Evolutionary conservation across 2,329 filamentous ascomycete genomes (phyloP), one percentile per base, ranked within the genome.

Genomic region (Ciborinia camelliae): DNA sequence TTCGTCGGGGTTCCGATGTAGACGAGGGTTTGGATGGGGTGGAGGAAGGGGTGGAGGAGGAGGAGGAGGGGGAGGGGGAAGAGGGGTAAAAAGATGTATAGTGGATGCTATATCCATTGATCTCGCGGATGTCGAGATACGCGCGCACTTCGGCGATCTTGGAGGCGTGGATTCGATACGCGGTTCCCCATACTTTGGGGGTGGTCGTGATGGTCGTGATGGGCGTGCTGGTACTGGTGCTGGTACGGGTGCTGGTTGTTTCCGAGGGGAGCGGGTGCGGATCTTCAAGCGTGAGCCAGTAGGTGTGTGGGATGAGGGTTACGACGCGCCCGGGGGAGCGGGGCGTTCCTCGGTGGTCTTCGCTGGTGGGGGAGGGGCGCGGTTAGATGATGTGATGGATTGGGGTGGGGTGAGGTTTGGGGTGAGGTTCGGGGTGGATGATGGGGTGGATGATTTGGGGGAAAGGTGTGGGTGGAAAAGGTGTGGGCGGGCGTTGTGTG

Each of bases 1-100:
- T 99, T 99, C n/a, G 53, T 89, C 86, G 0, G 95, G 95, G 96
- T 90, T 28, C 95, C 95, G 73, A 99, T 98, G 77, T 99, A 99
- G 1, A 96, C 91, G 68, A 97, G 84, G 66, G 84, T 82, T 62
- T 75, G 77, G 71, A 86, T 82, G 20, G 10, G 35, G 18, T 77
- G 71, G 86, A 82, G 9, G 26, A 54, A 7, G 30, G 20, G 23
- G 35, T 7, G 28, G 26, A 35, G 20, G 15, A 20, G 15, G 50
- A 5, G 53, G 18, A 2, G 23, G 77, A 70, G 4, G 74, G 64
- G 18, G 75, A 73, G 32, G 74, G 73, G 68, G 80, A 76, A 50
- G 77, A 75, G n/a, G 77, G 87, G 72, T 93, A 82, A 76, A 98
- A 97, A 0, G 90, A 86, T 35, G 92, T 91, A 77, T 92, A 91